Evolutionary conservation across 1,284 basidiomycete species (phyloP), one percentile per base, ranked within the genome.

Genomic region (Ceratobasidium sp.): DNA sequence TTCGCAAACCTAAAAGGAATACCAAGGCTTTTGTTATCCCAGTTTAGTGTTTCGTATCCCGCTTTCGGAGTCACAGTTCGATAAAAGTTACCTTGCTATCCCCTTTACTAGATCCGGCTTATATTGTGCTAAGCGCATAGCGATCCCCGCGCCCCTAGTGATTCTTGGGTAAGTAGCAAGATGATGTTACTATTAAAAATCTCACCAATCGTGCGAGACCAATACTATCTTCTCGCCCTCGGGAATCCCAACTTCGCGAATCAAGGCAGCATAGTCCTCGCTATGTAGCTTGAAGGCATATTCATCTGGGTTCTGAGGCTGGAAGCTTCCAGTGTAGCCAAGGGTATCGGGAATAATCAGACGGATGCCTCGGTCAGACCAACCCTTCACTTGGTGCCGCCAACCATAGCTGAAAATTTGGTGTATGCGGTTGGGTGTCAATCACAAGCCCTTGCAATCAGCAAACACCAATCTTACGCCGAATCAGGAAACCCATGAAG

Each of bases 321-420:
- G 75, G 18, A 64, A 77, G 42, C 64, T 77, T 42, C 75, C 75
- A 10, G 12, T 58, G 20, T 77, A 77, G 20, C 75, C 75, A n/a
- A 77, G 33, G 28, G 63, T 26, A 42, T 77, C 75, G 3, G 75
- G 75, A 10, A 77, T 60, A n/a, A 77, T 77, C n/a, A 77, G 64
- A 1, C 75, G 63, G 12, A 77, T 77, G 13, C 75, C 75, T n/a
- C 75, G 75, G 33, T 44, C 23, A 20, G 75, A 77, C 75, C 75
- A 77, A 44, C 75, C 75, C n/a, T 77, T 68, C 28, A 77, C 75
- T 33, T 77, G 75, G 40, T 68, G 75, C 6, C 75, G 51, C 75
- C 75, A 77, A 33, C 64, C 64, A 39, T 77, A 77, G 13, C 75
- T 77, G 39, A 20, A 13, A 51, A 3, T 13, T 42, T 18, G 9